phyloP scores from a whole-genome alignment of 2,329 filamentous ascomycete species.

The Cylindrodendrum hubeiense region DNA sequence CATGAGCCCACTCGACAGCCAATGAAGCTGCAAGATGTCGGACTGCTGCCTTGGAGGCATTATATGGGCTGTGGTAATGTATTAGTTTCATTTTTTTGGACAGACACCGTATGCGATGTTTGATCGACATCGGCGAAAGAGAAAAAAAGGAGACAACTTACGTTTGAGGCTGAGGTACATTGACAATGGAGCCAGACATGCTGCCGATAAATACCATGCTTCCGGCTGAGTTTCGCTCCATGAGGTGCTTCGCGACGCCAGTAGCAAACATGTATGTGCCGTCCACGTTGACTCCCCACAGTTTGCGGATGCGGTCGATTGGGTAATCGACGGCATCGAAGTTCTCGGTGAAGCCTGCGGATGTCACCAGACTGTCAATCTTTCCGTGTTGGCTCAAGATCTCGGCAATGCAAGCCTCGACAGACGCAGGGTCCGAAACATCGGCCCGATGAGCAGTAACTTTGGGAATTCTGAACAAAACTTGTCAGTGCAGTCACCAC shows the following conservation, averaged over 20 bases:
- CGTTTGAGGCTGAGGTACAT: constrained; percentile 93
- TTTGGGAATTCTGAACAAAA: constrained; percentile 71
- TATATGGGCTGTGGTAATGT: constrained; percentile 74
- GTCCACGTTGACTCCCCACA: constrained; percentile 93
- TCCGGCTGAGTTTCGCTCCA: constrained; percentile 81
- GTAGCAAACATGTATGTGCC: constrained; percentile 92
- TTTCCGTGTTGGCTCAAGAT: constrained; percentile 71
- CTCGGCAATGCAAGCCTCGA: constrained; percentile 77
- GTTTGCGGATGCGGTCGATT: constrained; percentile 88
- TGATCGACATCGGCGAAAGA: too few species aligned
- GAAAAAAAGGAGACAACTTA: constrained; percentile 48
- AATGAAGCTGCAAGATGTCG: constrained; percentile 87
- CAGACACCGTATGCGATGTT: too few species aligned
- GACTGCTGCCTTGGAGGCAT: constrained; percentile 91
- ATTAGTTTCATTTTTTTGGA: too few species aligned
- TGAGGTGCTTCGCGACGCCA: constrained; percentile 86
- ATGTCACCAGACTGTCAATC: constrained; percentile 94
- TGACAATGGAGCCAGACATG: constrained; percentile 94
- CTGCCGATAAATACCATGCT: constrained; percentile 95
- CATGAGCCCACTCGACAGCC: constrained; percentile 92
- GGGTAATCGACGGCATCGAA: constrained; percentile 92
- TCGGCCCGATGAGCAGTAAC: constrained; percentile 93
- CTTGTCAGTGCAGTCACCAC: not conserved
- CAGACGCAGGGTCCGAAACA: constrained; percentile 84
- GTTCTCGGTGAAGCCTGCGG: constrained; percentile 95